Evolutionary conservation across 192 early-diverging fungal species (phyloP), one percentile per base, ranked within the genome.

Genomic region (Phycomyces nitens): DNA sequence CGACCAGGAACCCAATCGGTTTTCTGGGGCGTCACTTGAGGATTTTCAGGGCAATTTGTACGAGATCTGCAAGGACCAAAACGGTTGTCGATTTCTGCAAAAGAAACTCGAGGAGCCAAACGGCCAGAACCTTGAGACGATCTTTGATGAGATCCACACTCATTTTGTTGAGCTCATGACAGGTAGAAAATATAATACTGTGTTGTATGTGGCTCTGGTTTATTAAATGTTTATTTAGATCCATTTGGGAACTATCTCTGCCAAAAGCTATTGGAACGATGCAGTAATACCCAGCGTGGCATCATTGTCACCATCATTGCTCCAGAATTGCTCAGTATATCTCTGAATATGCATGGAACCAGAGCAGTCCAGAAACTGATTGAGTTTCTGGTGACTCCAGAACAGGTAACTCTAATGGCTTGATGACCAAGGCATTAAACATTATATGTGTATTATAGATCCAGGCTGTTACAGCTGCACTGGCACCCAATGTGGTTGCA

Each of bases 171-270:
- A 85, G 61, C 77, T 95, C 26, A 94, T 94, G 89, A 93, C 88
- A 23, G 87, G 87, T 88, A 74, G 43, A 26, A n/a, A 62, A 29
- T 69, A 23, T 34, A 34, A 29, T 23, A 18, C 14, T 14, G 43
- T 41, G 27, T 53, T n/a, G n/a, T n/a, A n/a, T n/a, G n/a, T n/a
- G n/a, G n/a, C n/a, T n/a, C n/a, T n/a, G n/a, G n/a, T n/a, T n/a
- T n/a, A n/a, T n/a, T n/a, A n/a, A n/a, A n/a, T 29, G 14, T 21
- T 34, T n/a, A 57, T 64, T 22, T 67, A 84, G 92, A 95, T 77
- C 90, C 93, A 1, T 95, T 95, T 77, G 93, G 93, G 43, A 95
- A 95, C 73, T 95, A 95, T 67, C 78, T 95, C 26, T 93, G 92
- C 69, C 93, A 95, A 66, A 93, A 93, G 65, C 69, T 95, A n/a